Percentiles rank a stretch among this genome's conserved stretches.
phyloP scores from a whole-genome alignment of 495 filamentous ascomycete species.

The Pseudevernia furfuracea region DNA sequence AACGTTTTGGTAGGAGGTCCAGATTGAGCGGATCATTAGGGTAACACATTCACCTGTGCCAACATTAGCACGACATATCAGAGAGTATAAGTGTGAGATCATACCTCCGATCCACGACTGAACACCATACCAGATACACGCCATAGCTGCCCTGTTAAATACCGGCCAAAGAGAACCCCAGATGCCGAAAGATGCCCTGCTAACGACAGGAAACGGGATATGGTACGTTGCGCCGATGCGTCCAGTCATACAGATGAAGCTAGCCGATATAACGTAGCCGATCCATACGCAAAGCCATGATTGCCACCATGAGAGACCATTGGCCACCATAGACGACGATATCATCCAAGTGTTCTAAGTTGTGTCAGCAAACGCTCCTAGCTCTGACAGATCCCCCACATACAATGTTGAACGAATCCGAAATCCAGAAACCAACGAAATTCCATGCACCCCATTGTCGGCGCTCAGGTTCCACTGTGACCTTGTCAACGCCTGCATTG shows the following conservation, averaged over 20 bases:
- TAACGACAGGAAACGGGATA: slow-evolving; percentile 77
- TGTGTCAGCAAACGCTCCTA: slow-evolving; percentile 12
- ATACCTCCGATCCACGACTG: slow-evolving; percentile 76
- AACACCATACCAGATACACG: slow-evolving; percentile 82
- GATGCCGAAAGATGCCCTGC: slow-evolving; percentile 70
- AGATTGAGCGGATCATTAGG: slow-evolving; percentile 76
- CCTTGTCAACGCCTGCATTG: not conserved
- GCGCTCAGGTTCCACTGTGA: slow-evolving; percentile 65
- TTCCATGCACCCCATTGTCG: slow-evolving; percentile 86
- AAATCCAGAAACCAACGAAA: slow-evolving; percentile 87
- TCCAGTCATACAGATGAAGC: slow-evolving; percentile 69
- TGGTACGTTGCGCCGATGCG: slow-evolving; percentile 87
- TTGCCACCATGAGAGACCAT: slow-evolving; percentile 89
- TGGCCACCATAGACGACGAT: slow-evolving; percentile 69
- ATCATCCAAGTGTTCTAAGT: slow-evolving; percentile 93
- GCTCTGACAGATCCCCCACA: slow-evolving; percentile 24
- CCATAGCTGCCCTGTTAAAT: slow-evolving; percentile 82
- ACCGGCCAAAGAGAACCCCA: slow-evolving; percentile 89
- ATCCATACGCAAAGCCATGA: slow-evolving; percentile 84
- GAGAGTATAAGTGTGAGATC: slow-evolving; percentile 14
- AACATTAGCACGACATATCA: slow-evolving; percentile 5
- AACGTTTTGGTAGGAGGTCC: slow-evolving; percentile 57
- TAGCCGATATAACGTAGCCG: slow-evolving; percentile 69
- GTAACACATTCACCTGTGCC: slow-evolving; percentile 59
- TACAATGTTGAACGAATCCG: slow-evolving; percentile 89